A percentile compares a stretch with the other conserved stretches of the same genome.
Conservation (phyloP, 805 yeast species). For the Saturnispora mendoncae region DNA sequence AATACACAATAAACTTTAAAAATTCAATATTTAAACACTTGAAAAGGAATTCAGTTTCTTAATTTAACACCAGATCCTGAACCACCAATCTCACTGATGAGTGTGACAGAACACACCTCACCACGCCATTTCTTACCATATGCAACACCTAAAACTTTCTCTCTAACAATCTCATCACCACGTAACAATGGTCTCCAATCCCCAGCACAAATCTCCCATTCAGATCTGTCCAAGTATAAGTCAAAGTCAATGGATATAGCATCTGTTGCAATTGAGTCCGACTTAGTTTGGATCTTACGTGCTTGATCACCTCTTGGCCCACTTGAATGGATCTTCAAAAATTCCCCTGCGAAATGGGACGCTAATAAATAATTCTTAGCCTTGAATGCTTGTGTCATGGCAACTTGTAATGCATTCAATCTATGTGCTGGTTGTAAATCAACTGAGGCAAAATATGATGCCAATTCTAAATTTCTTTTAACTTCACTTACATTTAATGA, state of each 20-base stretch:
- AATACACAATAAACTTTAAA: neutral
- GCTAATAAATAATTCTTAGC: conserved; percentile 84
- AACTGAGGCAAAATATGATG: conserved; percentile 89
- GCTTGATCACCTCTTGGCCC: conserved; percentile 90
- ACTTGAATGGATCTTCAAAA: conserved; percentile 54
- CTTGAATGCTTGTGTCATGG: conserved; percentile 87
- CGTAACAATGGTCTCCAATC: conserved; percentile 83
- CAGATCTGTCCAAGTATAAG: conserved; percentile 53
- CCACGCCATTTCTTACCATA: conserved; percentile 77
- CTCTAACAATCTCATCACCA: conserved; percentile 59
- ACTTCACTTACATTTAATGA: conserved; percentile 58
- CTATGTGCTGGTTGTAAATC: conserved; percentile 76
- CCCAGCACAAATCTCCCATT: conserved; percentile 81
- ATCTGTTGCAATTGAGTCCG: conserved; percentile 77
- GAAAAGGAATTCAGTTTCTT: conserved; percentile 9
- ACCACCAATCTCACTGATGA: conserved; percentile 75
- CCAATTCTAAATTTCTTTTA: conserved; percentile 85
- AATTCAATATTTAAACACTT: too few relatives aligned
- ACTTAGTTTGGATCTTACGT: conserved; percentile 64
- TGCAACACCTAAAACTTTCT: conserved; percentile 84
- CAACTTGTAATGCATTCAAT: conserved; percentile 84
- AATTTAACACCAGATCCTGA: conserved; percentile 84
- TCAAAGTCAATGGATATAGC: conserved; percentile 88
- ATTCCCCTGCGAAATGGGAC: conserved; percentile 79
- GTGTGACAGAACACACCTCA: conserved; percentile 64